phyloP scores from a whole-genome alignment of 805 yeast species.

The Candida methanosorbosa region DNA sequence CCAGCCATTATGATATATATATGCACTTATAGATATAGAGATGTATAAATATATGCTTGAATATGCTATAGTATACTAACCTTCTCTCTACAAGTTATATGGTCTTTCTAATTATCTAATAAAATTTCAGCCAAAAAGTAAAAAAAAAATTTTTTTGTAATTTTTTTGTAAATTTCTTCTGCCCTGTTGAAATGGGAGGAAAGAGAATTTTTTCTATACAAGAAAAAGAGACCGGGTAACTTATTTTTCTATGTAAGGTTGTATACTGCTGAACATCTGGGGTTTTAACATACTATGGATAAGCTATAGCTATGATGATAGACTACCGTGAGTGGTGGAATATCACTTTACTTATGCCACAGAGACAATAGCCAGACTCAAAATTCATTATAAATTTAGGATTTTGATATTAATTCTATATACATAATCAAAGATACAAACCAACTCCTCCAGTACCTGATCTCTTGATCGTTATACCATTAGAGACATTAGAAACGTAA shows the following conservation, averaged over 20 bases:
- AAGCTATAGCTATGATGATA: too few relatives aligned
- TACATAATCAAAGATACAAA: slow-evolving; percentile 9
- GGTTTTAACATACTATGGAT: too few relatives aligned
- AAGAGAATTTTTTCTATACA: too few relatives aligned
- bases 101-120: background rate
- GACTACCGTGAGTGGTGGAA: too few relatives aligned
- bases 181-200: too few relatives aligned
- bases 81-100: background rate
- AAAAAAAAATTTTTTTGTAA: background rate
- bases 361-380: too few relatives aligned
- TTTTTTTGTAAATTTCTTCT: too few relatives aligned
- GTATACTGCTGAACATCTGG: too few relatives aligned
- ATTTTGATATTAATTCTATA: too few relatives aligned
- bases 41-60: background rate
- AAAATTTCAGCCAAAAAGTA: background rate
- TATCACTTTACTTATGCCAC: too few relatives aligned
- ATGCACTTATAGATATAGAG: background rate
- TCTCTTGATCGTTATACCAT: slow-evolving; percentile 5
- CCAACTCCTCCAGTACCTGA: slow-evolving; percentile 12
- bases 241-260: too few relatives aligned
- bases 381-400: too few relatives aligned
- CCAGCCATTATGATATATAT: slow-evolving; percentile 42
- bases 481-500: slow-evolving; percentile 5
- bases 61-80: background rate
- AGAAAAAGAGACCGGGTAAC: slow-evolving; percentile 7